phyloP scores from a whole-genome alignment of 1,284 basidiomycete genomes.

The Ganoderma multipileum region DNA sequence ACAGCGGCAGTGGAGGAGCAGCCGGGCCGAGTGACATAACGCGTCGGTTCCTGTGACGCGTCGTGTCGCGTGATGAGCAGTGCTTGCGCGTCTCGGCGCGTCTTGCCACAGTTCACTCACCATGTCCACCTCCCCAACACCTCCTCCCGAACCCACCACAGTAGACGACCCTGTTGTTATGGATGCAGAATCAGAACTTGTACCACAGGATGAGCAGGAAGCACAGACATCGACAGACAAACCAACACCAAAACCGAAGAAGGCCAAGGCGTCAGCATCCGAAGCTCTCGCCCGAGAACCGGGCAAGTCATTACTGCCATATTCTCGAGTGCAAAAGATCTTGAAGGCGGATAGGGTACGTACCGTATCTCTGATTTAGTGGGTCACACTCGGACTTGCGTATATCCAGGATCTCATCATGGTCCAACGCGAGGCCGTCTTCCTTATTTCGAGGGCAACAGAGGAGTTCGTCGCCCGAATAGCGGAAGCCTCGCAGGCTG shows the following conservation, averaged over 20 bases:
- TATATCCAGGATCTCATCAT: constrained; percentile 69
- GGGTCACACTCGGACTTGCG: neutral
- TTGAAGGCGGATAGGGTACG: constrained; percentile 80
- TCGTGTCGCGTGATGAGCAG: constrained; percentile 2
- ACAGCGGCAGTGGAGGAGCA: no score
- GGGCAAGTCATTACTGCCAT: constrained; percentile 73
- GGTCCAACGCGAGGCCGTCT: constrained; percentile 74
- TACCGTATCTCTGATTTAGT: neutral
- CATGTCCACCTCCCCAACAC: neutral
- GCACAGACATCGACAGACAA: neutral
- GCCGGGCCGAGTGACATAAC: neutral
- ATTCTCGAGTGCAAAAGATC: constrained; percentile 78
- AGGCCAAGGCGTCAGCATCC: constrained; percentile 17
- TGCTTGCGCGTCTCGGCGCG: neutral
- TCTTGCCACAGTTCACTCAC: neutral
- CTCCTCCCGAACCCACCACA: neutral
- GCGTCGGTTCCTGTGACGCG: neutral
- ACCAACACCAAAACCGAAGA: constrained; percentile 23
- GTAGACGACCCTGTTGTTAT: neutral
- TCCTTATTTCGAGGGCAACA: constrained; percentile 76
- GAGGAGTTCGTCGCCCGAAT: constrained; percentile 80
- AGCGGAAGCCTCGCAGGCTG: constrained; percentile 61
- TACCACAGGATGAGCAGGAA: neutral
- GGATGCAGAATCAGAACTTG: no score
- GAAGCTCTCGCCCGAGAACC: constrained; percentile 28